phyloP scores from a whole-genome alignment of 148 eudicot species.

The Spergularia bocconei region DNA sequence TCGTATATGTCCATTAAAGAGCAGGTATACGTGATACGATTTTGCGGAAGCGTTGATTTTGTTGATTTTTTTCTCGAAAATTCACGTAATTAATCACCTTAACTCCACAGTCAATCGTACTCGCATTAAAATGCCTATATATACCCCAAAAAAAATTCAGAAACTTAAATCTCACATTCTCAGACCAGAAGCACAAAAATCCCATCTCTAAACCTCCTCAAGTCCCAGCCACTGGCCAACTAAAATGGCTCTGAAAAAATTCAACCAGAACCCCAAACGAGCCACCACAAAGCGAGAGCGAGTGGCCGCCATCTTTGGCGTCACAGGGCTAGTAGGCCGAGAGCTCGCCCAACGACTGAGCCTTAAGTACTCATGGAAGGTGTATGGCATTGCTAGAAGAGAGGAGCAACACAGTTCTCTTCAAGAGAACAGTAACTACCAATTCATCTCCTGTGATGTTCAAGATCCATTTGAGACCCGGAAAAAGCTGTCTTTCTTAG shows the following conservation, averaged over 20 bases:
- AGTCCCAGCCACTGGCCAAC: not conserved
- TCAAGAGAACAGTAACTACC: slow-evolving; percentile 34
- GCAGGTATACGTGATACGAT: slow-evolving; percentile 4
- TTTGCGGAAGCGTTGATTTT: no score
- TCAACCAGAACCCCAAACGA: slow-evolving; percentile 23
- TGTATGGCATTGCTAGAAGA: slow-evolving; percentile 75
- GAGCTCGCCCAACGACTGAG: slow-evolving; percentile 58
- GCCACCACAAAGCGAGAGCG: slow-evolving; percentile 29
- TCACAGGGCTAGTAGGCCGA: slow-evolving; percentile 80
- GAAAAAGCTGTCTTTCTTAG: slow-evolving; percentile 47
- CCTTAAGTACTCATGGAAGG: slow-evolving; percentile 58
- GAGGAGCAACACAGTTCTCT: slow-evolving; percentile 25
- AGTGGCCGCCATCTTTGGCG: slow-evolving; percentile 82
- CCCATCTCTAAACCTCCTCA: not conserved
- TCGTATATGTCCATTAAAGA: slow-evolving; percentile 1
- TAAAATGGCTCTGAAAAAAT: slow-evolving; percentile 34
- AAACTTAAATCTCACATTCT: slow-evolving; percentile 23
- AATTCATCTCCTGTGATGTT: slow-evolving; percentile 75
- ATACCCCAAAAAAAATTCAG: slow-evolving; percentile 21
- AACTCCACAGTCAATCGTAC: no score
- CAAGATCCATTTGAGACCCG: slow-evolving; percentile 44
- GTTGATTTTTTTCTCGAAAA: no score
- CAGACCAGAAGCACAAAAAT: not conserved
- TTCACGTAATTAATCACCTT: no score
- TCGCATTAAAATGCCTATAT: slow-evolving; percentile 1